Conservation (phyloP, 148 eudicot species). For the Camellia sinensis region DNA sequence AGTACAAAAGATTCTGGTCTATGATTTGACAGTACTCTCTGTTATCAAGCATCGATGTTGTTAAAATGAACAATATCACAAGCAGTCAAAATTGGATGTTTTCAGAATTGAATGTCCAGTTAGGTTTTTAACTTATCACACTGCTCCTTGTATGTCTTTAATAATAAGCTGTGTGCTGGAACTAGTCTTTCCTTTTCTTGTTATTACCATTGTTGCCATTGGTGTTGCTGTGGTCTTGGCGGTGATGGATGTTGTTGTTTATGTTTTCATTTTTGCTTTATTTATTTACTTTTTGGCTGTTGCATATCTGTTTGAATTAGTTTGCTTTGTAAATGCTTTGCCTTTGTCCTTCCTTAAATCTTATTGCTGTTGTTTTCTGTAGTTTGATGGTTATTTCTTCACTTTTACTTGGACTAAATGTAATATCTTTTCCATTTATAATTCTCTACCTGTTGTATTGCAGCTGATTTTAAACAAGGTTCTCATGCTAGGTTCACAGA, state of each 20-base stretch:
- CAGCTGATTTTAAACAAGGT: conserved; percentile 80
- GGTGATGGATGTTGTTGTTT: too few species aligned
- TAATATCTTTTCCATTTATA: not conserved
- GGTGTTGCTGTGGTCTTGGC: too few species aligned
- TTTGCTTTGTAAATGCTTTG: not conserved
- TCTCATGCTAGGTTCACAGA: conserved; percentile 74
- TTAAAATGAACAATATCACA: not conserved
- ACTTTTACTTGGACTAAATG: not conserved
- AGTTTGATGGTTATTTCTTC: conserved; percentile 13
- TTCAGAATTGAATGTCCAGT: not conserved
- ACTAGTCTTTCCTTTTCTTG: too few species aligned
- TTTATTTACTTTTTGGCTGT: too few species aligned
- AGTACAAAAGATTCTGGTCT: not conserved
- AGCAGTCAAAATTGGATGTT: not conserved
- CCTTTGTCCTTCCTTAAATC: not conserved
- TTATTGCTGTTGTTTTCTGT: not conserved
- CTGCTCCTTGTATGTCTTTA: not conserved
- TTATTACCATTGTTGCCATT: too few species aligned
- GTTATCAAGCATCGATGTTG: not conserved
- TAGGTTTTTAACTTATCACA: not conserved
- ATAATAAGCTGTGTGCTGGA: too few species aligned
- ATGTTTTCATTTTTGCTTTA: too few species aligned
- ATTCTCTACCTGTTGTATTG: conserved; percentile 25
- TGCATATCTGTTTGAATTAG: too few species aligned
- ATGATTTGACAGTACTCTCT: not conserved